Evolutionary conservation across 2,329 filamentous ascomycete species (phyloP), one percentile per base, ranked within the genome.

Genomic region (Didymella segeticola): DNA sequence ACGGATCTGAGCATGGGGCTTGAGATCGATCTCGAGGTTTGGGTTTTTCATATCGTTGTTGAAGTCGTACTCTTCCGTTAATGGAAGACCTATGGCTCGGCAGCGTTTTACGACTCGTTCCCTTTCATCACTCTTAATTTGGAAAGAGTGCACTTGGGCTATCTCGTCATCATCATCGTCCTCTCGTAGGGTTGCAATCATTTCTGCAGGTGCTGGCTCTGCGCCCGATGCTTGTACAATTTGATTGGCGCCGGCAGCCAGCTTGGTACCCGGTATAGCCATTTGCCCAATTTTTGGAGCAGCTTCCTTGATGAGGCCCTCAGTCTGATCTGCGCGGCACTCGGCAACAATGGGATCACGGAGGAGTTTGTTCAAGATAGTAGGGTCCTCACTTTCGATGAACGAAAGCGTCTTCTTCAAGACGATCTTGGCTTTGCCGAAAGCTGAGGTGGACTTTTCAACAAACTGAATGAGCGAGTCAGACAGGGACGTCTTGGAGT

Each of bases 31-130:
- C 52, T 98, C 92, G 29, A 99, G 80, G 43, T 91, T 96, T 1
- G 93, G 86, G 68, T 98, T 99, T 63, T 86, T 83, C 56, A 90
- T 86, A 72, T 99, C 95, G 64, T 95, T 93, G 53, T 92, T 85
- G 75, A 98, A 99, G 73, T 99, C 95, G 75, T 99, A 99, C 76
- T 99, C 95, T 73, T 98, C 93, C 8, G 97, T 84, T 8, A 96
- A 88, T 3, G 95, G 95, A 58, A 91, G 89, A 22, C 89, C 89
- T 43, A 99, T 86, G 38, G 90, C 89, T 46, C 96, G 84, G 69
- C 95, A 98, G 54, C 91, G 89, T 74, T 95, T 92, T 68, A 96
- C 91, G 1, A 98, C 93, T 2, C 83, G 83, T 76, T 96, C 92
- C 34, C 97, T 92, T 37, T 87, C 86, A 57, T 86, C 85, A 62